Evolutionary conservation across 202 grass and related monocot species (phyloP).

Genomic region (Brachypodium distachyon): DNA sequence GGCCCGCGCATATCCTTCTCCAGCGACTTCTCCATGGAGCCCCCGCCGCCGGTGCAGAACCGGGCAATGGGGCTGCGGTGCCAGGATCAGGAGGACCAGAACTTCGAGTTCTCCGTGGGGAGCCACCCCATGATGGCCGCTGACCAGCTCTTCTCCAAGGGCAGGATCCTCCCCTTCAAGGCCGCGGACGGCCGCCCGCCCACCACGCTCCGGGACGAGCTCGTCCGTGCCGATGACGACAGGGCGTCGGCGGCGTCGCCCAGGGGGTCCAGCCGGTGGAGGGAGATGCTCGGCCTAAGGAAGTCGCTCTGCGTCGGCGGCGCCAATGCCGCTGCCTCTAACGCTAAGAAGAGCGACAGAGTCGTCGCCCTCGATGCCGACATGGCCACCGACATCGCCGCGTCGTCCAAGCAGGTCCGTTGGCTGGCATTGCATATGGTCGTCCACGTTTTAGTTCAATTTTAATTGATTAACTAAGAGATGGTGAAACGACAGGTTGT

Average conservation of each 20-base stretch:
- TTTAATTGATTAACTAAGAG: not conserved
- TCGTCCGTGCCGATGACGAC: constrained; percentile 14
- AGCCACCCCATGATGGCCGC: constrained; percentile 93
- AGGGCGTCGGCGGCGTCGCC: constrained; percentile 7
- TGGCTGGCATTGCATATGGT: not conserved
- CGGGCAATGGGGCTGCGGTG: constrained; percentile 40
- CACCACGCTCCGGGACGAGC: constrained; percentile 67
- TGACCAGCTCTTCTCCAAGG: constrained; percentile 99
- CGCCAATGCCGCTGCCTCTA: not conserved
- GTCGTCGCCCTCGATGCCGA: constrained; percentile 9
- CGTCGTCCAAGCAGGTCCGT: constrained; percentile 25
- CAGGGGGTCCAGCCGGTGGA: constrained; percentile 59
- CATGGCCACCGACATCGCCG: constrained; percentile 11
- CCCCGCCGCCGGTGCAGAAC: constrained; percentile 42
- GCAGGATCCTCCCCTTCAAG: constrained; percentile 77
- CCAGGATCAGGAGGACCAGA: constrained; percentile 54
- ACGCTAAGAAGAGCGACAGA: constrained; percentile 28
- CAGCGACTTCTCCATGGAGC: constrained; percentile 86
- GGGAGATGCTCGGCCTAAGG: constrained; percentile 73
- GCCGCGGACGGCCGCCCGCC: constrained; percentile 48
- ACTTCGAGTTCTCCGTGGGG: constrained; percentile 92
- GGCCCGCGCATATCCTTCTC: constrained; percentile 96
- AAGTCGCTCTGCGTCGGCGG: constrained; percentile 44
- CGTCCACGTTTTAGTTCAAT: not conserved
- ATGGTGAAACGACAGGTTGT: not conserved